A percentile compares a stretch with the other conserved stretches of the same genome.
Evolutionary conservation across 2,329 filamentous ascomycete genomes (phyloP).

Genomic region (Cercospora sp.): DNA sequence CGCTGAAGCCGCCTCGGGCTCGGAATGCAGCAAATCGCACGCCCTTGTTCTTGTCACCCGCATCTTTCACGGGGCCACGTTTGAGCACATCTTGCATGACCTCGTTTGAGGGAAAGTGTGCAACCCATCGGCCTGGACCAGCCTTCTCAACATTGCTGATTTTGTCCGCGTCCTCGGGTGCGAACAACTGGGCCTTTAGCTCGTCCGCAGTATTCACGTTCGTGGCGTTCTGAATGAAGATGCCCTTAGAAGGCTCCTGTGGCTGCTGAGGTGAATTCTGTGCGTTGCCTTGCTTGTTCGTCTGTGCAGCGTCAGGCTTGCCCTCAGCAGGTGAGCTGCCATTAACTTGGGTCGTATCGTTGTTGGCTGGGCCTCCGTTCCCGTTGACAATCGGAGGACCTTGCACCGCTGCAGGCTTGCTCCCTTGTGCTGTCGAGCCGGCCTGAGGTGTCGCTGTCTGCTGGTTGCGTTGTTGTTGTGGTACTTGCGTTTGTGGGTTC

Average conservation of each 20-base stretch:
- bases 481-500: slow-evolving; percentile 29
- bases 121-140: slow-evolving; percentile 79
- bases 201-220: slow-evolving; percentile 75
- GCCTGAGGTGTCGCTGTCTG: slow-evolving; percentile 29
- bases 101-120: slow-evolving; percentile 75
- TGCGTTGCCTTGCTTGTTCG: slow-evolving; percentile 35
- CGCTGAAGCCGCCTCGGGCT: slow-evolving; percentile 56
- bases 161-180: slow-evolving; percentile 78
- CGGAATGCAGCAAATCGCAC: slow-evolving; percentile 56
- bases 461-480: slow-evolving; percentile 33
- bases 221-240: slow-evolving; percentile 69
- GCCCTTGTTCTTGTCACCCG: slow-evolving; percentile 63
- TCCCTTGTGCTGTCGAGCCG: slow-evolving; percentile 31
- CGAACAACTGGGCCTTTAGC: slow-evolving; percentile 71
- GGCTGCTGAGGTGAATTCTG: slow-evolving; percentile 32
- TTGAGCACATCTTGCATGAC: slow-evolving; percentile 79
- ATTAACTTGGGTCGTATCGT: slow-evolving; percentile 49
- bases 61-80: slow-evolving; percentile 68
- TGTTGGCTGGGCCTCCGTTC: slow-evolving; percentile 29
- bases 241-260: slow-evolving; percentile 63
- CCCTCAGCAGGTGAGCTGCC: slow-evolving; percentile 46
- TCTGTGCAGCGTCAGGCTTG: slow-evolving; percentile 55
- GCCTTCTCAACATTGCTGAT: slow-evolving; percentile 69
- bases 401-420: slow-evolving; percentile 32
- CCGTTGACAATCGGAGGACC: slow-evolving; percentile 34